Evolutionary conservation across 345 rosid genomes (phyloP), one percentile per base, ranked within the genome.

Genomic region (Sapria himalayana): DNA sequence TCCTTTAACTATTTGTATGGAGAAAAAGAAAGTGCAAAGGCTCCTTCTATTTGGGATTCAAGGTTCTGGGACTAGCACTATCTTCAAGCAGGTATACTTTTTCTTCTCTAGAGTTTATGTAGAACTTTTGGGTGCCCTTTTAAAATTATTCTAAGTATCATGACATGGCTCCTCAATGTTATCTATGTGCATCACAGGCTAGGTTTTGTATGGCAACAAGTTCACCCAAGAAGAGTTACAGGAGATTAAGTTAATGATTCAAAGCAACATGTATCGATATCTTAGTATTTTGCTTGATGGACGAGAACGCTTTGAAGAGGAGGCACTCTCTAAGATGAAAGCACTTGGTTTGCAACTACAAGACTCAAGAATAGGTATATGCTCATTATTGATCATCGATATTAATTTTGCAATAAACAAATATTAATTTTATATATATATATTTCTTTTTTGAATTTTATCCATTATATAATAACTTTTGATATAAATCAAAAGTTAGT

Each of bases 301-400:
- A 24, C 65, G 95, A 52, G 98, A 89, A 52, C 77, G 93, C 5
- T 89, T 89, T 64, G 98, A 89, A 67, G 98, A 89, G 57, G 98
- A 89, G 56, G 74, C 70, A 29, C 21, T 76, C 50, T 67, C 64
- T 19, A 70, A 56, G 46, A 38, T 48, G 50, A 71, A 41, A 55
- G 61, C 56, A 45, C 57, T 48, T 42, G 67, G 50, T 29, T 46
- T 46, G 1, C 50, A 48, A 36, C 68, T 71, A 59, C 74, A 63
- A 50, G 64, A 52, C 41, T 58, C 55, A 29, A 71, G 65, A 57
- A 56, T 53, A 37, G 78, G 91, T 89, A 62, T n/a, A n/a, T n/a
- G n/a, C n/a, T n/a, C n/a, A n/a, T n/a, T n/a, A n/a, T n/a, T n/a
- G n/a, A n/a, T n/a, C n/a, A n/a, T n/a, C n/a, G n/a, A n/a, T n/a